Percentiles rank a stretch among this genome's conserved stretches.
These are phyloP conservation scores for Pyrenula aspistea DNA, from an alignment of 495 filamentous ascomycete species.

Conservation along the genomic window DNA sequence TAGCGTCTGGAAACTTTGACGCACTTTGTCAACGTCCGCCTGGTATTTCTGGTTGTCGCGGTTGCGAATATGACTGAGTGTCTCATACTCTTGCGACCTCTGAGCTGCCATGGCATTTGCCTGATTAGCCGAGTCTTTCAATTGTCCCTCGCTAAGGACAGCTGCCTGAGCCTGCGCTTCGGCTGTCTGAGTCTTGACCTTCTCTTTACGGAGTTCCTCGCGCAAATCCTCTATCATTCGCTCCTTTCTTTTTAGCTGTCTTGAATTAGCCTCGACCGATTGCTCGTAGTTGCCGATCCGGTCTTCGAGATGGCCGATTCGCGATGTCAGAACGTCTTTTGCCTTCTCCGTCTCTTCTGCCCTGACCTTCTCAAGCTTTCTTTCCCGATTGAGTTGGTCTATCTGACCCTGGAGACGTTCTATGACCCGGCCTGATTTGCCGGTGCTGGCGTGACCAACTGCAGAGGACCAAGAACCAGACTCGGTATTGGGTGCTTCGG, in stretches of 20 bases:
- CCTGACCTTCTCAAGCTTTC: slow-evolving; percentile 57
- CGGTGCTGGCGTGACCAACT: slow-evolving; percentile 66
- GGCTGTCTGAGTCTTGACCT: slow-evolving; percentile 45
- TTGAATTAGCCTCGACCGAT: slow-evolving; percentile 61
- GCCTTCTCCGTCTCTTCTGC: slow-evolving; percentile 63
- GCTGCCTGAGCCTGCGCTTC: slow-evolving; percentile 24
- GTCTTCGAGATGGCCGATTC: slow-evolving; percentile 52
- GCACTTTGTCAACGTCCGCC: neutral
- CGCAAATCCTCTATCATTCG: slow-evolving; percentile 68
- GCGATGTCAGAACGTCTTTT: slow-evolving; percentile 60
- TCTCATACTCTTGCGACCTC: neutral
- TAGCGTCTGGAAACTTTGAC: neutral
- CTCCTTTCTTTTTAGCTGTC: slow-evolving; percentile 62
- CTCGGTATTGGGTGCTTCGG: slow-evolving; percentile 26
- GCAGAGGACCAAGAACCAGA: slow-evolving; percentile 51
- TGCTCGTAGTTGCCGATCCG: slow-evolving; percentile 51
- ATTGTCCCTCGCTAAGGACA: neutral
- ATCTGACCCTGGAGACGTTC: slow-evolving; percentile 82
- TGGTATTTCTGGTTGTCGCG: neutral
- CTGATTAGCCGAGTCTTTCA: neutral
- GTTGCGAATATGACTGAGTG: neutral
- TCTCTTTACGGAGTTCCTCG: slow-evolving; percentile 53
- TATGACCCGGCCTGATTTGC: slow-evolving; percentile 89
- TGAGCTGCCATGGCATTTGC: neutral
- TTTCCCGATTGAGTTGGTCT: slow-evolving; percentile 69